A percentile compares a stretch with the other conserved stretches of the same genome.
Conservation (phyloP, 2,329 filamentous ascomycete genomes). For the Phoma sp. region DNA sequence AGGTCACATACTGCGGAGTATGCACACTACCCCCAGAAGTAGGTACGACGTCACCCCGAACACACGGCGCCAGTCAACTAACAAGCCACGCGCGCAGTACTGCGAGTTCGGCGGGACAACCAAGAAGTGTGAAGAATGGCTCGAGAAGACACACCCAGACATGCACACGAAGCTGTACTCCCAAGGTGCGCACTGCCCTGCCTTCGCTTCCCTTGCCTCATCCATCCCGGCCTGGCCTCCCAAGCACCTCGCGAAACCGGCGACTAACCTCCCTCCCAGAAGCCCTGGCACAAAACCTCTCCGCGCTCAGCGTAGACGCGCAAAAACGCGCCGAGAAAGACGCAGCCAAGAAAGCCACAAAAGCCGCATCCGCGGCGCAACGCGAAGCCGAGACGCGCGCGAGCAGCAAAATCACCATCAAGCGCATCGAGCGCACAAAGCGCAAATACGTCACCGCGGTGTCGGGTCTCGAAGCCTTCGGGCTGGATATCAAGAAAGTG, state of each 20-base stretch:
- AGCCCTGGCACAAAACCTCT: conserved; percentile 81
- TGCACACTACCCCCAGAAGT: conserved; percentile 72
- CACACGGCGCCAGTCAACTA: conserved; percentile 6
- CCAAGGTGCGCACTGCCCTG: conserved; percentile 64
- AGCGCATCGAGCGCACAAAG: conserved; percentile 98
- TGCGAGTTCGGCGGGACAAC: conserved; percentile 97
- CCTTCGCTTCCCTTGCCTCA: background rate
- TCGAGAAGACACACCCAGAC: conserved; percentile 73
- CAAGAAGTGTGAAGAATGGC: conserved; percentile 98
- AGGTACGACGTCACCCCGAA: conserved; percentile 50
- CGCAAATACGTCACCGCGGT: conserved; percentile 95
- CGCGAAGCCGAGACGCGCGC: conserved; percentile 84
- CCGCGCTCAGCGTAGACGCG: conserved; percentile 84
- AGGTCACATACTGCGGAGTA: conserved; percentile 68
- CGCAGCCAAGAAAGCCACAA: conserved; percentile 94
- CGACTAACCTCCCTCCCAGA: conserved; percentile 30
- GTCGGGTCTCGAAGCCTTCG: conserved; percentile 87
- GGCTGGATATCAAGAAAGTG: conserved; percentile 91
- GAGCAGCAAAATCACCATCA: conserved; percentile 83
- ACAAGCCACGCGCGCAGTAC: conserved; percentile 66
- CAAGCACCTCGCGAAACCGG: background rate
- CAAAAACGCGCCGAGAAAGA: conserved; percentile 96
- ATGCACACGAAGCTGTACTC: conserved; percentile 86
- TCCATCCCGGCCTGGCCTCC: no score
- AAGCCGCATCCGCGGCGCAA: conserved; percentile 85